Evolutionary conservation across 2,329 filamentous ascomycete genomes (phyloP), one percentile per base, ranked within the genome.

Genomic region (Talaromyces albobiverticillius): DNA sequence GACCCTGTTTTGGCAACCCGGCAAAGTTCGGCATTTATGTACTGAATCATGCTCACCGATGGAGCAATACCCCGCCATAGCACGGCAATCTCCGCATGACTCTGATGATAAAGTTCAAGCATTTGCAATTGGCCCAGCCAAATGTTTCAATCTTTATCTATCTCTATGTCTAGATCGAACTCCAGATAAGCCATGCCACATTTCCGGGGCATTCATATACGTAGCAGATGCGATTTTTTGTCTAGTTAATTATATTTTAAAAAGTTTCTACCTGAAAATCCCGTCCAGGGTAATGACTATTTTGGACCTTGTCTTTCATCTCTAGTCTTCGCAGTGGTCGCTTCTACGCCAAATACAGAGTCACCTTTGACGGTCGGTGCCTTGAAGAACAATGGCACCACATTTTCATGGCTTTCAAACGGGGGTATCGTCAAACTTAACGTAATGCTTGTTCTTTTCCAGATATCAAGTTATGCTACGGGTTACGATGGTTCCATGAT

Each of bases 401-500:
- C 22, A 16, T 40, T 25, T 9, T 50, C 34, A 20, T 50, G 47
- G 47, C 14, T 40, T 7, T 40, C 32, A 29, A 29, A 50, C 18
- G 22, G 5, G 2, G 32, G 32, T 29, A 41, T 50, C 13, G 22
- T 50, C 8, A 50, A 50, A 41, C 34, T 50, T 3, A 50, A 50
- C 36, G 26, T 50, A 23, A 40, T 50, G 32, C 47, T 50, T n/a
- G 22, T 41, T 2, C 13, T 50, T 41, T 40, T 40, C 13, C 32
- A 41, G 6, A 40, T 50, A 18, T 41, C 47, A 20, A 50, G 47
- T 41, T 50, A 50, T 29, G 47, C 32, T 29, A 40, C 32, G 13
- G 47, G 47, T 38, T 49, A 38, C 22, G 48, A 51, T 34, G 48
- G 48, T 18, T 42, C 36, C 3, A 51, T 75, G 68, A 62, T 77